Evolutionary conservation across 208 protist genomes (phyloP).

Genomic region (Leishmania arabica): DNA sequence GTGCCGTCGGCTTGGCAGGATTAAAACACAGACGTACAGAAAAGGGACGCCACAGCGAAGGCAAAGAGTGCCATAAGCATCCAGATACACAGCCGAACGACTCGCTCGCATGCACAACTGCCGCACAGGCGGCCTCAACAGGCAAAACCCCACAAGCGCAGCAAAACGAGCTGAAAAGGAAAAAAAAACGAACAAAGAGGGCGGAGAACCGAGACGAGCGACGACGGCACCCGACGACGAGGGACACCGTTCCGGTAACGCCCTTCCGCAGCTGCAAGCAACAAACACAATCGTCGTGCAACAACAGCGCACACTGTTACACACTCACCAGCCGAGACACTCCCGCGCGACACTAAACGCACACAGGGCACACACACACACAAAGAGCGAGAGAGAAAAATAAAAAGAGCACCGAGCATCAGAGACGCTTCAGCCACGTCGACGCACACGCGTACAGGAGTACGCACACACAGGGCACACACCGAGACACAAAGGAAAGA

Average conservation of each 20-base stretch:
- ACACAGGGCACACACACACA: not conserved
- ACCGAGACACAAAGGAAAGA: not conserved
- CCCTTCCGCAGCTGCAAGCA: not conserved
- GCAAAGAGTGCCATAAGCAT: not conserved
- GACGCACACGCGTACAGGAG: slow-evolving; percentile 3
- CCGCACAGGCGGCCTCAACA: not conserved
- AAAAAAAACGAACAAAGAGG: not conserved
- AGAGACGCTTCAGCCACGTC: not conserved
- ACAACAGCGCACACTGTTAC: not conserved
- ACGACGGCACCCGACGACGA: not conserved
- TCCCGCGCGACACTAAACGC: not conserved
- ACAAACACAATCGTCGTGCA: not conserved
- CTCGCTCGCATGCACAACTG: not conserved
- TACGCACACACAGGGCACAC: not conserved
- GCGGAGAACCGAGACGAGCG: not conserved
- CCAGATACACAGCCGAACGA: not conserved
- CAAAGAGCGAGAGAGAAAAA: not conserved
- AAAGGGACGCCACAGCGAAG: slow-evolving; percentile 17
- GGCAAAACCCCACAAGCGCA: not conserved
- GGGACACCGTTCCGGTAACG: not conserved
- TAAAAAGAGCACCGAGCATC: not conserved
- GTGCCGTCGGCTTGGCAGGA: not conserved
- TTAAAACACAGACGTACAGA: not conserved
- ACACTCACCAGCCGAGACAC: not conserved
- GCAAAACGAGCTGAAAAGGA: too few species aligned